Evolutionary conservation across 2,329 filamentous ascomycete species (phyloP).

Genomic region (Phyllosticta capitalensis): DNA sequence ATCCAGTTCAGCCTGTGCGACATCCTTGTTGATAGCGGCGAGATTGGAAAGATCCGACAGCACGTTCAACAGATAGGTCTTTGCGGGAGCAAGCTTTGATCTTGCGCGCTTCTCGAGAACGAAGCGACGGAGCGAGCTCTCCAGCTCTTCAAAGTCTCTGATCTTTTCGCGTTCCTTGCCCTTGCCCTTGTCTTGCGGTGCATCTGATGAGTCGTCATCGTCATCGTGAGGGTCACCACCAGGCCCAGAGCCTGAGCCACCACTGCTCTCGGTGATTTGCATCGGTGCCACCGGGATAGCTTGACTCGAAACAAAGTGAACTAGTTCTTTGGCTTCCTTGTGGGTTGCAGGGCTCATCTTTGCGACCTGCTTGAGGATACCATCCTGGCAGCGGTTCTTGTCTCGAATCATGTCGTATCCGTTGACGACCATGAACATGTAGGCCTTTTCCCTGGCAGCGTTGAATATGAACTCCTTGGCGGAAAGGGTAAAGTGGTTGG

Average conservation of each 20-base stretch:
- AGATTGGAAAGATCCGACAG: constrained; percentile 77
- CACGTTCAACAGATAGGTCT: constrained; percentile 90
- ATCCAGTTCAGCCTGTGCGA: constrained; percentile 75
- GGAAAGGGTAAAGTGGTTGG: constrained; percentile 94
- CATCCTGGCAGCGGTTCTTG: constrained; percentile 81
- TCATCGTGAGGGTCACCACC: constrained; percentile 28
- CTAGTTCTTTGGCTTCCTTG: constrained; percentile 85
- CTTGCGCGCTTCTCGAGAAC: constrained; percentile 91
- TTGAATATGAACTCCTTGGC: constrained; percentile 98
- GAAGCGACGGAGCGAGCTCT: constrained; percentile 81
- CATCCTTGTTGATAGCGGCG: constrained; percentile 76
- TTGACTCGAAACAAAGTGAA: constrained; percentile 97
- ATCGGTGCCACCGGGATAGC: constrained; percentile 68
- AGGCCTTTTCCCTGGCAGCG: constrained; percentile 91
- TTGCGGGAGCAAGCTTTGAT: constrained; percentile 90
- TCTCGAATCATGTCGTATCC: constrained; percentile 91
- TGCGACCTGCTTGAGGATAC: constrained; percentile 83
- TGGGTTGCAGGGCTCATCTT: constrained; percentile 83
- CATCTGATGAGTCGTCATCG: constrained; percentile 38
- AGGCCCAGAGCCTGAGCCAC: constrained; percentile 24
- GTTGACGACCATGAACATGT: constrained; percentile 98
- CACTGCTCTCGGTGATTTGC: constrained; percentile 47
- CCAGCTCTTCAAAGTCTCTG: constrained; percentile 80
- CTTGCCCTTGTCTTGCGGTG: constrained; percentile 55
- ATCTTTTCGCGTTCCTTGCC: constrained; percentile 66